phyloP scores from a whole-genome alignment of 352 stramenopile species.

The Phytophthora macrochlamydospora region DNA sequence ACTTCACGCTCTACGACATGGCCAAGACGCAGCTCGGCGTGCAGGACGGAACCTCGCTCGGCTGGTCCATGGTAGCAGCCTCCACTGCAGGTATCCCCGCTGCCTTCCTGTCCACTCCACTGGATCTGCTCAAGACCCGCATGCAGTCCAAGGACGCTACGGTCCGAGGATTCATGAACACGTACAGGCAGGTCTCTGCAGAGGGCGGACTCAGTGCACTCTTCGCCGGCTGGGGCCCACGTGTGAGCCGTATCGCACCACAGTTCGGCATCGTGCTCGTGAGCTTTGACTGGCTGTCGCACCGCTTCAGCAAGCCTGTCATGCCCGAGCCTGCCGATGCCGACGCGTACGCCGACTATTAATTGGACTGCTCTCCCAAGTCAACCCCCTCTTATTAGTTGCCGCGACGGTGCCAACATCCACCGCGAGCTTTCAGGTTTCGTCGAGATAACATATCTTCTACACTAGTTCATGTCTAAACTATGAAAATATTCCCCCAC shows the following conservation, averaged over 20 bases:
- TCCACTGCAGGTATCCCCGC: constrained; percentile 73
- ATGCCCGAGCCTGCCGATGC: constrained; percentile 28
- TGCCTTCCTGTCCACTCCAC: constrained; percentile 77
- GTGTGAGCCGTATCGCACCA: constrained; percentile 74
- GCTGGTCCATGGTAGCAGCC: constrained; percentile 71
- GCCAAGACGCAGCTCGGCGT: constrained; percentile 68
- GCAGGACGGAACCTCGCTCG: constrained; percentile 71
- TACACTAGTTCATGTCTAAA: too few relatives aligned
- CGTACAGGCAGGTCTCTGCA: constrained; percentile 53
- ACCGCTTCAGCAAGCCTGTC: constrained; percentile 48
- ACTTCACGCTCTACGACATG: constrained; percentile 84
- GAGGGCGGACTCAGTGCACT: constrained; percentile 60
- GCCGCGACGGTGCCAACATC: too few relatives aligned
- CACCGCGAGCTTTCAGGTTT: too few relatives aligned
- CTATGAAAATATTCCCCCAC: too few relatives aligned
- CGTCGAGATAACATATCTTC: too few relatives aligned
- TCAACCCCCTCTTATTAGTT: too few relatives aligned
- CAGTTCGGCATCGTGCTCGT: constrained; percentile 87
- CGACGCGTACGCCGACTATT: constrained; percentile 42
- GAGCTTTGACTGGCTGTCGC: constrained; percentile 79
- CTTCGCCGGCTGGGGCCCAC: constrained; percentile 75
- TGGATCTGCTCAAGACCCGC: constrained; percentile 82
- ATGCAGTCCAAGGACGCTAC: constrained; percentile 74
- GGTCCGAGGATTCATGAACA: constrained; percentile 49
- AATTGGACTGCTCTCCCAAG: neutral